phyloP scores from a whole-genome alignment of 441 rosid genomes.

The Isatis lusitanica region DNA sequence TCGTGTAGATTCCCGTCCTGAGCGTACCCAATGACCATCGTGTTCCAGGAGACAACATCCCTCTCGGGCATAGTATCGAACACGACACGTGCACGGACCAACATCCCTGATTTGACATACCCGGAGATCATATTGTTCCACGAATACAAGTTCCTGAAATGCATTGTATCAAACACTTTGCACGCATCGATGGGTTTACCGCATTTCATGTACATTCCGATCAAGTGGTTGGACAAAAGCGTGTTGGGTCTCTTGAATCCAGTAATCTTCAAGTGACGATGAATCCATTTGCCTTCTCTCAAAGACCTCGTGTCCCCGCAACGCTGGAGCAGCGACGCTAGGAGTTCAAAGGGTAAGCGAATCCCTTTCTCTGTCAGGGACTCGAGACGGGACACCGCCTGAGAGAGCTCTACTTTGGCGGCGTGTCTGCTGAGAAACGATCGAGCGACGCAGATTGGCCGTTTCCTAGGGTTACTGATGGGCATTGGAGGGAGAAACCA shows the following conservation, averaged over 20 bases:
- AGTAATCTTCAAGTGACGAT: constrained; percentile 73
- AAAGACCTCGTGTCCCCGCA: constrained; percentile 55
- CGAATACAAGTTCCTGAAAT: constrained; percentile 55
- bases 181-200: constrained; percentile 49
- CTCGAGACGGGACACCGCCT: constrained; percentile 59
- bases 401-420: constrained; percentile 41
- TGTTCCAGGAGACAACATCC: constrained; percentile 81
- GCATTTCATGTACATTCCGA: constrained; percentile 51
- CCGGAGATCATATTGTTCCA: constrained; percentile 77
- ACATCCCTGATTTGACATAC: constrained; percentile 62
- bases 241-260: constrained; percentile 51
- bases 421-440: constrained; percentile 43
- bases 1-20: constrained; percentile 43
- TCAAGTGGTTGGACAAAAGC: constrained; percentile 58
- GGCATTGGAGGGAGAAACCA: constrained; percentile 59
- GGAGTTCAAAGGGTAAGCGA: constrained; percentile 51
- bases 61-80: constrained; percentile 71
- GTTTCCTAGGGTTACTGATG: constrained; percentile 38
- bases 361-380: constrained; percentile 51
- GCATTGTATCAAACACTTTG: constrained; percentile 69
- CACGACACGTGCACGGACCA: constrained; percentile 55
- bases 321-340: constrained; percentile 47
- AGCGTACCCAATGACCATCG: constrained; percentile 71
- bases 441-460: constrained; percentile 40
- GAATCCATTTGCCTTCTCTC: constrained; percentile 64